Base-by-base conservation (phyloP, 2,329 filamentous ascomycete genomes). In the Bipolaris oryzae region DNA sequence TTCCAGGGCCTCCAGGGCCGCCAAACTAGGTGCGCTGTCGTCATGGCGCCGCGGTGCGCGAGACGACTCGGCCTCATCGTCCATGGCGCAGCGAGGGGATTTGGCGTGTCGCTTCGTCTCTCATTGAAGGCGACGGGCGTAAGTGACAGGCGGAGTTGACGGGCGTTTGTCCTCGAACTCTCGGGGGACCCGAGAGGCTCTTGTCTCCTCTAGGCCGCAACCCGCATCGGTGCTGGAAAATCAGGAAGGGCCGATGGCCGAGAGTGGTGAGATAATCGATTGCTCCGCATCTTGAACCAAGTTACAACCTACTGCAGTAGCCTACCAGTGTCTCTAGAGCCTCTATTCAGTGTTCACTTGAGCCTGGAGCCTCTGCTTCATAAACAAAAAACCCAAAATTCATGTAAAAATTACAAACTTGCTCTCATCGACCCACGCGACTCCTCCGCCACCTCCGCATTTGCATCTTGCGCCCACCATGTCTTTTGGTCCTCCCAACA, bases 231-330 rank as follows among this genome's bases (percentile, higher is more conserved):
- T 61, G 66, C 52, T 67, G 73, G 69, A 74, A 69, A 66, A 75
- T 66, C 63, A 53, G 35, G 33, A 64, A 64, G 38, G 62, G 62
- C 69, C 64, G 67, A 71, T 57, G 55, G 53, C 61, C 65, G 61
- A 58, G 52, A 73, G 71, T 74, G 70, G 65, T 75, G 73, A 75
- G 71, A 73, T 75, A 72, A 75, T 74, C 63, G 60, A 73, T 67
- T 45, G 57, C 63, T 66, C 58, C 58, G 60, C 66, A 64, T 61
- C 55, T 48, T 43, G 43, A 58, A 51, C 49, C 47, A 44, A 39
- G 52, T 47, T 41, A 38, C 50, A 35, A 47, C 44, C 39, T 25
- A 21, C 33, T 44, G 31, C 16, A 28, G 39, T 33, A 46, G 16
- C 44, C 18, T 13, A 1, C 25, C 41, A 44, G 34, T 31, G 18